A percentile compares a stretch with the other conserved stretches of the same genome.
Evolutionary conservation across 176 grass and related monocot species (phyloP).

Genomic region (Triticum dicoccoides): DNA sequence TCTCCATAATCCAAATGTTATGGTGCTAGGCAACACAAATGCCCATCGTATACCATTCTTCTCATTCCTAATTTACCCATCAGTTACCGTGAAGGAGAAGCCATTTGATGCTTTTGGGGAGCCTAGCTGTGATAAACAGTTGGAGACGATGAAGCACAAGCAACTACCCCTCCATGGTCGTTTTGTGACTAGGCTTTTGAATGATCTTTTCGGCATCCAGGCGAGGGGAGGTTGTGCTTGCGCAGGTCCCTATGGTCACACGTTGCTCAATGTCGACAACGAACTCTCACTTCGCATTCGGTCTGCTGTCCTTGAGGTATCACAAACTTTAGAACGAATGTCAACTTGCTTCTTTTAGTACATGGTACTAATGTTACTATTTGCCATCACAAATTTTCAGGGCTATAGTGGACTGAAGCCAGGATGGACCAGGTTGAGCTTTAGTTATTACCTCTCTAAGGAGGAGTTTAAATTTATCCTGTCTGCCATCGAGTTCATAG

Average conservation of each 20-base stretch:
- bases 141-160: neutral
- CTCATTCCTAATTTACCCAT: constrained; percentile 67
- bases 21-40: constrained; percentile 52
- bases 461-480: constrained; percentile 74
- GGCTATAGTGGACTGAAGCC: constrained; percentile 76
- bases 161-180: constrained; percentile 59
- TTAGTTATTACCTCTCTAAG: constrained; percentile 62
- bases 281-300: constrained; percentile 55
- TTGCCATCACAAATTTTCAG: constrained; percentile 23
- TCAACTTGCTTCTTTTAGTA: neutral
- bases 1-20: constrained; percentile 26
- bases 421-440: constrained; percentile 79
- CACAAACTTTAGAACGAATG: neutral
- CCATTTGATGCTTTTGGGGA: neutral
- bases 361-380: neutral
- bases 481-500: constrained; percentile 53
- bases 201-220: constrained; percentile 85
- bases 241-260: constrained; percentile 66
- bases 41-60: constrained; percentile 55
- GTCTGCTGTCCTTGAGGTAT: constrained; percentile 53
- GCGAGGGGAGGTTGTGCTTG: constrained; percentile 77
- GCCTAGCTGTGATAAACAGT: neutral
- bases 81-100: neutral
- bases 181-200: constrained; percentile 60
- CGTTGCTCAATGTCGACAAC: constrained; percentile 43